Base-by-base conservation (phyloP, 1,284 basidiomycete genomes). In the Puccinia polysora region DNA sequence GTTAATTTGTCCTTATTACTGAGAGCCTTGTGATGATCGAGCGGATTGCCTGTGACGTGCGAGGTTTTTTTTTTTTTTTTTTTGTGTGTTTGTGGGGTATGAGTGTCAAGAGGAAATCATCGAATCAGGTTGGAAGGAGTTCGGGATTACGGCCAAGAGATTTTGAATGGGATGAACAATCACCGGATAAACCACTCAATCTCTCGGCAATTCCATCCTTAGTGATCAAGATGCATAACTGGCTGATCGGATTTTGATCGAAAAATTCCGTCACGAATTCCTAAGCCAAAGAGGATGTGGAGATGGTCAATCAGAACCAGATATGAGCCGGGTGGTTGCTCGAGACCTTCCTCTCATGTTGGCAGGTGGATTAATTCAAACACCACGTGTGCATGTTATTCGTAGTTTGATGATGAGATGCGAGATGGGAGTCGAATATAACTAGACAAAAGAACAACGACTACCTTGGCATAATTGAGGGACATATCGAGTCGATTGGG, bases 231-330 rank as follows among this genome's bases (percentile, higher is more conserved):
- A 79, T 77, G 14, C 75, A 77, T 2, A 78, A 73, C 80, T 98
- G 95, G n/a, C 95, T 93, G 20, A 99, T 84, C 0, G 95, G 95
- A 78, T 99, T 99, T 81, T 98, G 96, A 81, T 99, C 96, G 81
- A 97, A 99, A 91, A 95, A 99, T 79, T 99, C 95, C 7, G 85
- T 83, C 25, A 97, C 85, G 76, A 98, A 98, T 75, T 91, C 89
- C 69, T 76, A 72, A 7, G 6, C 6, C 23, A 60, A 5, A 14
- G 8, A 4, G 49, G 28, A 18, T 25, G 8, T 14, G n/a, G n/a
- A n/a, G n/a, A n/a, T n/a, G n/a, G n/a, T n/a, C n/a, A n/a, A n/a
- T n/a, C n/a, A n/a, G n/a, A n/a, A n/a, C n/a, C n/a, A n/a, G n/a
- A n/a, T n/a, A n/a, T n/a, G n/a, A n/a, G n/a, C n/a, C n/a, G n/a